Conservation (phyloP, 306 rosid genomes). For the Begonia peltatifolia region DNA sequence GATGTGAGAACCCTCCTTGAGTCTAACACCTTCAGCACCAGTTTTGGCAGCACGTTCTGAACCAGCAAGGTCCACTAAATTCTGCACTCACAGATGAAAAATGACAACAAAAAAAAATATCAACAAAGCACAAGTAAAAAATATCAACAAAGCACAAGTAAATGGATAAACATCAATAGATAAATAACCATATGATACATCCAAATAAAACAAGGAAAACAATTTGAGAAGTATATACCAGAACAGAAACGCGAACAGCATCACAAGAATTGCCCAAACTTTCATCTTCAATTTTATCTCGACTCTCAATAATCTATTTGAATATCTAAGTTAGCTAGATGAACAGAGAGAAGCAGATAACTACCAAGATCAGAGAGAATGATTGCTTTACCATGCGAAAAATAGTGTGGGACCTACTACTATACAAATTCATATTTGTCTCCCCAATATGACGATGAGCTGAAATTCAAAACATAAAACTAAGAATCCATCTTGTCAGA, state of each 20-base stretch:
- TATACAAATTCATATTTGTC: constrained; percentile 87
- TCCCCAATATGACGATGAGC: constrained; percentile 98
- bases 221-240: constrained; percentile 36
- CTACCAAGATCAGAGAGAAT: constrained; percentile 6
- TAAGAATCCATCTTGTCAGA: background rate
- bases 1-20: constrained; percentile 95
- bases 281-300: constrained; percentile 61
- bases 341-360: constrained; percentile 7
- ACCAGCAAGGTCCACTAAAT: constrained; percentile 98
- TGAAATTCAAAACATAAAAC: constrained; percentile 19
- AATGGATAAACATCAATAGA: constrained; percentile 1
- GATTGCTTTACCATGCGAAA: constrained; percentile 69
- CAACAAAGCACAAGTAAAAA: background rate
- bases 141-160: constrained; percentile 1
- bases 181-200: background rate
- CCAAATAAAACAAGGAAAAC: constrained; percentile 1
- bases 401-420: constrained; percentile 96
- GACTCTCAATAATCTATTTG: constrained; percentile 79
- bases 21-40: constrained; percentile 92
- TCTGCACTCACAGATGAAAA: constrained; percentile 30
- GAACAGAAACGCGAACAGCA: constrained; percentile 90
- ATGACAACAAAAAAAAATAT: background rate
- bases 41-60: constrained; percentile 99
- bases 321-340: constrained; percentile 8
- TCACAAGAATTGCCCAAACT: constrained; percentile 46